phyloP scores from a whole-genome alignment of 2,329 filamentous ascomycete genomes.

The Diaporthe sp. region DNA sequence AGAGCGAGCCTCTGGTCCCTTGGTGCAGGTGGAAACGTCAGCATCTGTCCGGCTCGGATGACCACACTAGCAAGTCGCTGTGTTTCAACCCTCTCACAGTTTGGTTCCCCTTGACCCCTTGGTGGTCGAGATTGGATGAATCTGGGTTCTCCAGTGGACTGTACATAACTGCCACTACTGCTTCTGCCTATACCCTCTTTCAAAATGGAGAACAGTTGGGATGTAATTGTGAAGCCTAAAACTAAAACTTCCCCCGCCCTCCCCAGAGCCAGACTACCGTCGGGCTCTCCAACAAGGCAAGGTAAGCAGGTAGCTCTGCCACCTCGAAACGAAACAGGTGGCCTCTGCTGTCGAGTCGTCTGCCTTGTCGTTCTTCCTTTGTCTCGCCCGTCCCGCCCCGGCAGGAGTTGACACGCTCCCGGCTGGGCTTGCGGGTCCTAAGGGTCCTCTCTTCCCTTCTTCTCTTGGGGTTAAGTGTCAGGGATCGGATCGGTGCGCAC shows the following conservation, averaged over 20 bases:
- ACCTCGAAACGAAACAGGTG: conserved; percentile 1
- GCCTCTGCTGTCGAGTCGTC: not conserved
- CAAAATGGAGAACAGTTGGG: not conserved
- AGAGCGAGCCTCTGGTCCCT: conserved; percentile 31
- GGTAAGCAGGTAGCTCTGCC: not conserved
- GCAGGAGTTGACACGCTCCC: not conserved
- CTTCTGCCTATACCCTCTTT: not conserved
- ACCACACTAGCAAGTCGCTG: not conserved
- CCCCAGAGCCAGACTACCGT: not conserved
- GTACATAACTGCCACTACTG: not conserved
- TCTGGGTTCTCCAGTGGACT: not conserved
- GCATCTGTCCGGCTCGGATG: conserved; percentile 5
- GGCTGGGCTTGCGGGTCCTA: not conserved
- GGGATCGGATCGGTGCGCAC: conserved; percentile 4
- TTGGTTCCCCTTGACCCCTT: not conserved
- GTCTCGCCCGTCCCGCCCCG: conserved; percentile 3
- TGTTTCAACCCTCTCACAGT: conserved; percentile 10
- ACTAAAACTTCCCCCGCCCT: not conserved
- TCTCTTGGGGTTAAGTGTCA: not conserved
- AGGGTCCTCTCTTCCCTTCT: not conserved
- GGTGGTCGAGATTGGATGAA: conserved; percentile 6
- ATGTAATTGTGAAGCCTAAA: not conserved
- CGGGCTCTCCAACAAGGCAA: not conserved
- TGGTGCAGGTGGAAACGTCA: not conserved
- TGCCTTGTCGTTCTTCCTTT: not conserved